A percentile compares a stretch with the other conserved stretches of the same genome.
phyloP scores from a whole-genome alignment of 129 eudicot genomes.

The Artemisia annua region DNA sequence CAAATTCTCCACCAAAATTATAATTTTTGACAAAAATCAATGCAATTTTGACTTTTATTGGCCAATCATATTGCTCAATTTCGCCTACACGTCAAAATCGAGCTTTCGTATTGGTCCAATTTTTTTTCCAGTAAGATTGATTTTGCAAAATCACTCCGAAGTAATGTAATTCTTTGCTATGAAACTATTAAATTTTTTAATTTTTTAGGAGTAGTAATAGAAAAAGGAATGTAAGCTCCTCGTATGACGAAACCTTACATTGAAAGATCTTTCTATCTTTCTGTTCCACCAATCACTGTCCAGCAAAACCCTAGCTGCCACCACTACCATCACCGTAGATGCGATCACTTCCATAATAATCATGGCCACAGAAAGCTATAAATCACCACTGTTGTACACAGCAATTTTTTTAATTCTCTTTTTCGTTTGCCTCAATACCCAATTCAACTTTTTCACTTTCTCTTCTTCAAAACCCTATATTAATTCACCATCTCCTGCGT shows the following conservation, averaged over 20 bases:
- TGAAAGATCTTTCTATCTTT: neutral
- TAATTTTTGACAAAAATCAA: too few relatives aligned
- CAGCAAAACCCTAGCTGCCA: conserved; percentile 37
- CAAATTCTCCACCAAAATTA: too few relatives aligned
- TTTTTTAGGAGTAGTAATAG: neutral
- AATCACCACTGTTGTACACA: conserved; percentile 30
- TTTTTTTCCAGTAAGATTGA: too few relatives aligned
- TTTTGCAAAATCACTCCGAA: too few relatives aligned
- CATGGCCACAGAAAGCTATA: conserved; percentile 34
- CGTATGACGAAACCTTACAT: neutral
- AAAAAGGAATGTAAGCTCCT: conserved; percentile 18
- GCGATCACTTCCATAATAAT: conserved; percentile 3
- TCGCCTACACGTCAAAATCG: too few relatives aligned
- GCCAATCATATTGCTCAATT: too few relatives aligned
- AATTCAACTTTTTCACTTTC: conserved; percentile 38
- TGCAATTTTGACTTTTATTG: too few relatives aligned
- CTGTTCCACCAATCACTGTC: conserved; percentile 26
- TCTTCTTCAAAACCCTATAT: conserved; percentile 29
- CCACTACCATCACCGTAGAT: neutral
- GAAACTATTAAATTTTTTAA: too few relatives aligned
- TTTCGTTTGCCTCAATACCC: conserved; percentile 40
- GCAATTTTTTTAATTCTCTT: conserved; percentile 42
- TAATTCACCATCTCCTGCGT: conserved; percentile 10
- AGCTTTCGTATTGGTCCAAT: too few relatives aligned
- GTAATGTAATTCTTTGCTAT: too few relatives aligned